Conservation (phyloP, 345 rosid genomes). For the Firmiana major region DNA sequence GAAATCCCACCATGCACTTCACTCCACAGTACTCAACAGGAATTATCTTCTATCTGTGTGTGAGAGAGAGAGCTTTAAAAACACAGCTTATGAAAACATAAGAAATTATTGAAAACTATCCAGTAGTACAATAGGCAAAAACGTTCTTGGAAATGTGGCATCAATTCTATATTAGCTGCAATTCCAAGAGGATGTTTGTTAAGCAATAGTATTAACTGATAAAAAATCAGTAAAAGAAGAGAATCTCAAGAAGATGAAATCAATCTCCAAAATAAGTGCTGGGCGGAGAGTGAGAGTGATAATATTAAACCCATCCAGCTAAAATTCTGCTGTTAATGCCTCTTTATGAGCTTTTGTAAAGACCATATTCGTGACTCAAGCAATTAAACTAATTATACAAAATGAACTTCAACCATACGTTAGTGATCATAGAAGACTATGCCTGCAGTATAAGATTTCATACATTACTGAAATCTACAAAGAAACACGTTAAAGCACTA, state of each 20-base stretch:
- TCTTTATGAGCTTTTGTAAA: background rate
- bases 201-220: background rate
- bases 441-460: background rate
- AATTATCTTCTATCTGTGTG: slow-evolving; percentile 76
- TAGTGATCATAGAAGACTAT: background rate
- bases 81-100: background rate
- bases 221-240: background rate
- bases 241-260: background rate
- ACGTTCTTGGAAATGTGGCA: background rate
- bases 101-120: background rate
- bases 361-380: background rate
- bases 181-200: background rate
- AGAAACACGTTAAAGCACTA: background rate
- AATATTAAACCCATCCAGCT: background rate
- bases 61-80: background rate
- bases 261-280: background rate
- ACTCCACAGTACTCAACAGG: slow-evolving; percentile 84
- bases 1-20: slow-evolving; percentile 93
- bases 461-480: background rate
- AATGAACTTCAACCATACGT: background rate
- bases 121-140: background rate
- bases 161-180: background rate
- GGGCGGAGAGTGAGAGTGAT: background rate
- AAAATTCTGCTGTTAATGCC: background rate
- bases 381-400: background rate